Percentiles rank a stretch among this genome's conserved stretches.
Conservation (phyloP, 768 basidiomycete genomes). For the Collybia sp. region DNA sequence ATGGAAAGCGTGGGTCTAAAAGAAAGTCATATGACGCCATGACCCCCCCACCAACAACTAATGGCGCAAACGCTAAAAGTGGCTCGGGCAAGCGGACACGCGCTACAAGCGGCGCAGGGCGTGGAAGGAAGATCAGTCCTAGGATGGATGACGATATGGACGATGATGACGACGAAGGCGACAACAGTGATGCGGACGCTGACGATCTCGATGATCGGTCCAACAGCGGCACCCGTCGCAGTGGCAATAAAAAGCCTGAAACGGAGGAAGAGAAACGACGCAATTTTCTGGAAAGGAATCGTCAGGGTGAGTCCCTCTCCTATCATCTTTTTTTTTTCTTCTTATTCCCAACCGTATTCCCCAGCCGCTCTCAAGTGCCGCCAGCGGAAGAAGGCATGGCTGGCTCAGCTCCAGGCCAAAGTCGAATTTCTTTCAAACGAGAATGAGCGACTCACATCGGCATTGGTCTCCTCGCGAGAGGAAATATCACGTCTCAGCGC, state of each 20-base stretch:
- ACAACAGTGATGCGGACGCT: conserved; percentile 16
- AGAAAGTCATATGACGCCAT: conserved; percentile 61
- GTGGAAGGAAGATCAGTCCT: conserved; percentile 25
- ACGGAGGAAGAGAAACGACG: conserved; percentile 97
- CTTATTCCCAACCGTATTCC: conserved; percentile 1
- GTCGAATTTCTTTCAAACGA: conserved; percentile 91
- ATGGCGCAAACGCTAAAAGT: conserved; percentile 18
- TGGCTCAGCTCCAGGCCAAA: conserved; percentile 86
- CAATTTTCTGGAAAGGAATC: conserved; percentile 95
- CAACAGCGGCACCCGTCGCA: conserved; percentile 16
- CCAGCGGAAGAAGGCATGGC: conserved; percentile 98
- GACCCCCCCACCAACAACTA: conserved; percentile 25
- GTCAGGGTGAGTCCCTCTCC: conserved; percentile 70
- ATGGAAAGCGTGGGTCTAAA: conserved; percentile 58
- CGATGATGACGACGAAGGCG: conserved; percentile 32
- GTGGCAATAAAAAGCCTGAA: conserved; percentile 70
- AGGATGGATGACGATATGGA: conserved; percentile 28
- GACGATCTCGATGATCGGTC: conserved; percentile 11
- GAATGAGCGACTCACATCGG: conserved; percentile 88
- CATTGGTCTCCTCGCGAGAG: conserved; percentile 84
- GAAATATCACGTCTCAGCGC: conserved; percentile 84
- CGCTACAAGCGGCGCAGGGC: conserved; percentile 18
- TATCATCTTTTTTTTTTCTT: neutral
- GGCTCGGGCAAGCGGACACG: conserved; percentile 35
- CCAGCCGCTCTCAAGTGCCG: conserved; percentile 97